These are phyloP conservation scores for Starmerella riodocensis DNA, from an alignment of 805 yeast genomes.

Conservation along the genomic window DNA sequence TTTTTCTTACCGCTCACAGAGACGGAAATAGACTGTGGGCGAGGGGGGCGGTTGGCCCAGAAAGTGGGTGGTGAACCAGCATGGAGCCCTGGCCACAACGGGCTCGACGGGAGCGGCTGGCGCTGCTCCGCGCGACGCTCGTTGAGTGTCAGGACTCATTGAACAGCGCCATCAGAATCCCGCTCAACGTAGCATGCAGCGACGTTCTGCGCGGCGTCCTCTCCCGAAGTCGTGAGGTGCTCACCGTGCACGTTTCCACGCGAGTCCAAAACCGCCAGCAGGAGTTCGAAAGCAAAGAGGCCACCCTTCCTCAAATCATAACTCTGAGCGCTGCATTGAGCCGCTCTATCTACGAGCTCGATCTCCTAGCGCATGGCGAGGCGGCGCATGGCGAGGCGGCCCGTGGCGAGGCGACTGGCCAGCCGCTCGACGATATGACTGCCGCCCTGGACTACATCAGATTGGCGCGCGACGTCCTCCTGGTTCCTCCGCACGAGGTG, in stretches of 20 bases:
- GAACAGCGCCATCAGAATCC: constrained; percentile 5
- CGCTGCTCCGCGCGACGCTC: background rate
- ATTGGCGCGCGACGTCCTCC: background rate
- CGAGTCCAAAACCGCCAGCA: constrained; percentile 2
- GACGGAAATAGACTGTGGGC: too few relatives aligned
- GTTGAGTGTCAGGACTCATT: background rate
- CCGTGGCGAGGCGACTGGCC: too few relatives aligned
- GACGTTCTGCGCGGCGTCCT: constrained; percentile 11
- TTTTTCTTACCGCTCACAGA: too few relatives aligned
- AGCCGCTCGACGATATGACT: too few relatives aligned
- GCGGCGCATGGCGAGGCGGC: too few relatives aligned
- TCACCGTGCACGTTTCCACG: constrained; percentile 6
- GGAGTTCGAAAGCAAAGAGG: background rate
- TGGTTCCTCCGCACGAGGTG: constrained; percentile 4
- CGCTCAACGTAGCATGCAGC: constrained; percentile 16
- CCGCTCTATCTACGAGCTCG: constrained; percentile 3
- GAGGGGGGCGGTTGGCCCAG: too few relatives aligned
- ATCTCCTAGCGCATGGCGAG: background rate
- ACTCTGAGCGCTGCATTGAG: constrained; percentile 4
- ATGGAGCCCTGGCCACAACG: constrained; percentile 1
- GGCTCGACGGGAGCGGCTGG: background rate
- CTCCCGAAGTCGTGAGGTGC: background rate
- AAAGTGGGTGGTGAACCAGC: too few relatives aligned
- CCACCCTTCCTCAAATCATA: constrained; percentile 3
- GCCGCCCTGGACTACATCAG: background rate